Base-by-base conservation (phyloP, 2,329 filamentous ascomycete species). In the Diplodia mutila region DNA sequence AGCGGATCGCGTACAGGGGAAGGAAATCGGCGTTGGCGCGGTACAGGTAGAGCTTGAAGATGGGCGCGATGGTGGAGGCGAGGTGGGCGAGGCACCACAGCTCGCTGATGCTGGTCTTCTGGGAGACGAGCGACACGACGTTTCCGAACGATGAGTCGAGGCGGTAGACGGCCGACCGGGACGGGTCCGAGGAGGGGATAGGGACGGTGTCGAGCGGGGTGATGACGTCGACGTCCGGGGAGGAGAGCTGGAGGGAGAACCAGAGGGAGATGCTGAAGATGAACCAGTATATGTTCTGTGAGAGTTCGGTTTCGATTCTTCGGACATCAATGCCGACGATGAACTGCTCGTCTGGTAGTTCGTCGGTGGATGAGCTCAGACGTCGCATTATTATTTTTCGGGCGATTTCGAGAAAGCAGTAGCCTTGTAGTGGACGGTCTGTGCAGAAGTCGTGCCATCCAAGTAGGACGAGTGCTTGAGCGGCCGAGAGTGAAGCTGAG, bases 271-370 rank as follows among this genome's bases (percentile, higher is more conserved):
- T 72, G 0, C 78, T 75, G 67, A 78, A 79, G 1, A 77, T 77
- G 4, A 78, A 74, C 79, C 80, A 82, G 73, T 79, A 80, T 9
- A 81, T 70, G 69, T 79, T 79, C 27, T 76, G 73, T 2, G 78
- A 72, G 18, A 81, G 66, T 67, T 82, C 80, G 67, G 76, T 78
- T 68, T 82, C 80, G 12, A 82, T 77, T 54, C 78, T 76, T 55
- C 75, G 76, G 2, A 81, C 75, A 42, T 80, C 79, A 51, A 82
- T 75, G 11, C 80, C 80, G 27, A 81, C 82, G 69, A 82, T 80
- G 37, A 77, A 75, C 46, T 77, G 76, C 14, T 70, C 72, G 1
- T 72, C 69, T 34, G 46, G 46, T 11, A 55, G 64, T 39, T 32
- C n/a, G 37, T 68, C 65, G 53, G 79, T 71, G 66, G 78, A 79